Conservation (phyloP, 2,329 filamentous ascomycete species). For the Cadophora malorum region DNA sequence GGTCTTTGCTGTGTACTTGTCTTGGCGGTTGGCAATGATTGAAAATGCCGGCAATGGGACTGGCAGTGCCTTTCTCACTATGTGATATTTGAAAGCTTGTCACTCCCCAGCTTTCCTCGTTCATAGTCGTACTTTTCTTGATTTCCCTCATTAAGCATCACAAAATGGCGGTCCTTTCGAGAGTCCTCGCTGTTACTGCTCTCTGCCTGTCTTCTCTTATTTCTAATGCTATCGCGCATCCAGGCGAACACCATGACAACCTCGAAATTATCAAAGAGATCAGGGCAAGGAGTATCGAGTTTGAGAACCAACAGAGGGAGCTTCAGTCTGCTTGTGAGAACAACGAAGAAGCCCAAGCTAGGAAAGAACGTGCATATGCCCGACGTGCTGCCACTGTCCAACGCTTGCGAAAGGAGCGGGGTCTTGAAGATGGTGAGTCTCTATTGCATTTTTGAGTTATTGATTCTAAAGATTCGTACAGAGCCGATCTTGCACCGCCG, state of each 20-base stretch:
- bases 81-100: conserved; percentile 9
- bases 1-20: not conserved
- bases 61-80: not conserved
- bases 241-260: conserved; percentile 28
- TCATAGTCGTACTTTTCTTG: not conserved
- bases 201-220: conserved; percentile 25
- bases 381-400: conserved; percentile 29
- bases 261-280: conserved; percentile 36
- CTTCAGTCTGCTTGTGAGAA: conserved; percentile 13
- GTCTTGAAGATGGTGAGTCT: conserved; percentile 26
- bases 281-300: conserved; percentile 46
- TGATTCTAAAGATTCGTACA: conserved; percentile 37
- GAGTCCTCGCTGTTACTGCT: conserved; percentile 25
- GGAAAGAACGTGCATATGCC: conserved; percentile 22
- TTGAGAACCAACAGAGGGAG: conserved; percentile 20
- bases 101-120: conserved; percentile 12
- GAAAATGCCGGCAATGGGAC: conserved; percentile 6
- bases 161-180: conserved; percentile 28
- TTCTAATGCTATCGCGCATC: conserved; percentile 19
- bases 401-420: conserved; percentile 29
- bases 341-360: conserved; percentile 23
- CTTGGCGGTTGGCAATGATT: conserved; percentile 4
- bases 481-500: conserved; percentile 37
- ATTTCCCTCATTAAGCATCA: not conserved
- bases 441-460: not conserved